Percentiles rank a stretch among this genome's conserved stretches.
Conservation (phyloP, 2,329 filamentous ascomycete genomes). For the Arthrinium phaeospermum region DNA sequence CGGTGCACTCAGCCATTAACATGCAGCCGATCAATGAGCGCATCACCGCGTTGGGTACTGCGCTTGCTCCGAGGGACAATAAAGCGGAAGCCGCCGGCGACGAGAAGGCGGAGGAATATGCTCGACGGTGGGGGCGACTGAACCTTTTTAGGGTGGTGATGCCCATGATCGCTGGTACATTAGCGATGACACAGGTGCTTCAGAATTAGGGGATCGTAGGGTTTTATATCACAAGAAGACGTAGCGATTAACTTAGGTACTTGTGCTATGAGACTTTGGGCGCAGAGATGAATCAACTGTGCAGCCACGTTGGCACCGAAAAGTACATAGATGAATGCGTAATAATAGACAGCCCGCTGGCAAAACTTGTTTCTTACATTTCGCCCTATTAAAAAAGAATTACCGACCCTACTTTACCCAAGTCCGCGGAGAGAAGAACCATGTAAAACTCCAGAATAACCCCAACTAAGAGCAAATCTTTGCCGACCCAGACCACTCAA, state of each 20-base stretch:
- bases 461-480: background rate
- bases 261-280: too few species aligned
- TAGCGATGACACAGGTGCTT: conserved; percentile 40
- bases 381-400: background rate
- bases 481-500: background rate
- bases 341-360: background rate
- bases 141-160: conserved; percentile 43
- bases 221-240: too few species aligned
- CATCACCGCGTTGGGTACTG: conserved; percentile 39
- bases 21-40: conserved; percentile 57
- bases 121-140: conserved; percentile 41
- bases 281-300: too few species aligned
- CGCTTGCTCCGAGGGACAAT: too few species aligned
- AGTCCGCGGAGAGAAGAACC: background rate
- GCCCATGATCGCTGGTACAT: conserved; percentile 40
- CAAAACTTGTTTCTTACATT: background rate
- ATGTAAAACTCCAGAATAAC: background rate
- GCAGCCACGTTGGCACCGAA: too few species aligned
- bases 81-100: conserved; percentile 31
- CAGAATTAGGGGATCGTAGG: background rate
- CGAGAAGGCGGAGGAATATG: conserved; percentile 39
- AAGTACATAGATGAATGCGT: background rate
- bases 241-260: too few species aligned
- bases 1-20: conserved; percentile 55
- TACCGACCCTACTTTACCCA: too few species aligned